phyloP scores from a whole-genome alignment of 495 filamentous ascomycete genomes.

The Opeltia flavorubescens region DNA sequence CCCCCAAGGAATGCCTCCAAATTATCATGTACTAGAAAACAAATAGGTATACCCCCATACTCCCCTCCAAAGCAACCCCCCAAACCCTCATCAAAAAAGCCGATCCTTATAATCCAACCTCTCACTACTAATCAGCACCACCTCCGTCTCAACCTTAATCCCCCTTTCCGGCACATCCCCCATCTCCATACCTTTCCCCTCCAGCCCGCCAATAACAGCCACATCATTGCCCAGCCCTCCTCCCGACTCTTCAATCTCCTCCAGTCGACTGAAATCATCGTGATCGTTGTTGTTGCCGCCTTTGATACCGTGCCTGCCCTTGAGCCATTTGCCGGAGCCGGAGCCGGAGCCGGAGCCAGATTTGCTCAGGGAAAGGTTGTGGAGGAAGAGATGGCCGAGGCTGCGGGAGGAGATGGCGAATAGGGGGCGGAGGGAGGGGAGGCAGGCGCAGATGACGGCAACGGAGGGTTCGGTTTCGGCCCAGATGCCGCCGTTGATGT shows the following conservation, averaged over 20 bases:
- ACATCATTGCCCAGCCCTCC: slow-evolving; percentile 4
- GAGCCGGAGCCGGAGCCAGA: too few species aligned
- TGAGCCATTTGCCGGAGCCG: too few species aligned
- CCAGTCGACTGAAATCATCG: slow-evolving; percentile 5
- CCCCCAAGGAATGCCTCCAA: too few species aligned
- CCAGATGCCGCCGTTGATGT: slow-evolving; percentile 44
- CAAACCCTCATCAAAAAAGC: slow-evolving; percentile 9
- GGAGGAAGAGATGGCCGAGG: too few species aligned
- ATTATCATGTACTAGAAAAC: too few species aligned
- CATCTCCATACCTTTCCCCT: not conserved
- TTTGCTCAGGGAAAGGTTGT: too few species aligned
- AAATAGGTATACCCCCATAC: too few species aligned
- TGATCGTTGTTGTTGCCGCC: not conserved
- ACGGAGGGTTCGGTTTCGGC: slow-evolving; percentile 42
- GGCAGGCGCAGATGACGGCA: slow-evolving; percentile 42
- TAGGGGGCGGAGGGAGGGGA: slow-evolving; percentile 40
- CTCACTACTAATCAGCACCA: slow-evolving; percentile 1
- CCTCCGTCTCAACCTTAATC: slow-evolving; percentile 9
- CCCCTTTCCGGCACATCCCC: slow-evolving; percentile 1
- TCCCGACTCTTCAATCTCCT: slow-evolving; percentile 4
- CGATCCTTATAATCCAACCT: slow-evolving; percentile 9
- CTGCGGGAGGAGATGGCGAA: slow-evolving; percentile 24
- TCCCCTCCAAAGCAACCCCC: too few species aligned
- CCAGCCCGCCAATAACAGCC: slow-evolving; percentile 1
- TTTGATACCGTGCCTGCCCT: not conserved